Conservation (phyloP, 192 early-diverging fungal genomes). For the Phycomyces blakesleeanus region DNA sequence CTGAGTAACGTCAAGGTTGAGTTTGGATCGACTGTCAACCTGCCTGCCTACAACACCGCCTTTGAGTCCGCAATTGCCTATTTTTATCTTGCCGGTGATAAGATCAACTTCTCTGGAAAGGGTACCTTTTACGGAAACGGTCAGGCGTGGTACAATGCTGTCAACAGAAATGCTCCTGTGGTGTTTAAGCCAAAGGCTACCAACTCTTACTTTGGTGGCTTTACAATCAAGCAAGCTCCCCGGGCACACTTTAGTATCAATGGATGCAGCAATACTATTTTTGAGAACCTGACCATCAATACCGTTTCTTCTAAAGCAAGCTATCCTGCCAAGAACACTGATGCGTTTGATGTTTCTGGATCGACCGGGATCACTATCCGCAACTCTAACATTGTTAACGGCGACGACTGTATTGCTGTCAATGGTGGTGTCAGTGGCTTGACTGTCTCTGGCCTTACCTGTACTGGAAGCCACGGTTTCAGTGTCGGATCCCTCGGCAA, state of each 20-base stretch:
- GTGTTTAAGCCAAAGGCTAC: slow-evolving; percentile 9
- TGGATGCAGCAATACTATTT: slow-evolving; percentile 4
- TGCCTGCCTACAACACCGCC: slow-evolving; percentile 3
- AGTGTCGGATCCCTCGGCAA: slow-evolving; percentile 6
- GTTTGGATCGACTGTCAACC: slow-evolving; percentile 14
- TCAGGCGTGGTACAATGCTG: slow-evolving; percentile 21
- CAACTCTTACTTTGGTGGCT: slow-evolving; percentile 20
- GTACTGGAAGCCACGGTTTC: slow-evolving; percentile 3
- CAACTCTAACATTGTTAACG: slow-evolving; percentile 36
- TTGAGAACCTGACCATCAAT: slow-evolving; percentile 16
- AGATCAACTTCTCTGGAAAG: slow-evolving; percentile 8
- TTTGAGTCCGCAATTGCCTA: slow-evolving; percentile 9
- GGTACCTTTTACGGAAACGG: slow-evolving; percentile 22
- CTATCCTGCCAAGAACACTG: slow-evolving; percentile 42
- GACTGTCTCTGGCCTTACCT: slow-evolving; percentile 24
- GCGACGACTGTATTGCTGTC: slow-evolving; percentile 50
- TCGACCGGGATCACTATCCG: slow-evolving; percentile 34
- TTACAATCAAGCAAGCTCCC: slow-evolving; percentile 20
- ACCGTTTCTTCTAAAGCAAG: slow-evolving; percentile 12
- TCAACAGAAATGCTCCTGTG: slow-evolving; percentile 14
- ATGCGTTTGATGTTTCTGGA: slow-evolving; percentile 35
- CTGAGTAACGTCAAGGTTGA: slow-evolving; percentile 7
- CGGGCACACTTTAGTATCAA: slow-evolving; percentile 20
- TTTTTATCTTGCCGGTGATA: slow-evolving; percentile 13
- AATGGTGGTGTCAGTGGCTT: slow-evolving; percentile 46